Percentiles rank a stretch among this genome's conserved stretches.
Conservation (phyloP, 2,329 filamentous ascomycete genomes). For the Hypoxylon sp. region DNA sequence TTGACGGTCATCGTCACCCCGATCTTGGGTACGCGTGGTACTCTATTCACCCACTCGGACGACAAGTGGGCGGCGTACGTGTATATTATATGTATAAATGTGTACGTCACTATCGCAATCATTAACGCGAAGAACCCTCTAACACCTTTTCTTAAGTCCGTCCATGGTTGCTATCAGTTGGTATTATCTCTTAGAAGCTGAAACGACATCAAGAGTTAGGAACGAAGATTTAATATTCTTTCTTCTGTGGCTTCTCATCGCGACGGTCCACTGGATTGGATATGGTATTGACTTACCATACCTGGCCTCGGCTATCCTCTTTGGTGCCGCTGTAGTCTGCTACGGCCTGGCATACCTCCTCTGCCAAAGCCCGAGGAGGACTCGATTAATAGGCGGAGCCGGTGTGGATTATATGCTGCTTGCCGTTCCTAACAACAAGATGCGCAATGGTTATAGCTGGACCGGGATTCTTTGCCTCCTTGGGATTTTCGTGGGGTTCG, state of each 20-base stretch:
- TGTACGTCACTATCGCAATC: background rate
- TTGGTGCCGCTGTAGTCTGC: slow-evolving; percentile 1
- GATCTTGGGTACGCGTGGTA: background rate
- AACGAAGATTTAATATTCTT: slow-evolving; percentile 17
- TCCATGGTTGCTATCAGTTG: slow-evolving; percentile 8
- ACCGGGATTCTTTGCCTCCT: slow-evolving; percentile 5
- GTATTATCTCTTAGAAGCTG: slow-evolving; percentile 4
- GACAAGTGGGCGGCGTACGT: slow-evolving; percentile 5
- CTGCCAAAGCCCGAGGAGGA: slow-evolving; percentile 20
- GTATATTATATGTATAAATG: slow-evolving; percentile 1
- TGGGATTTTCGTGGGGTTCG: slow-evolving; percentile 2
- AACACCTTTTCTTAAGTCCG: background rate
- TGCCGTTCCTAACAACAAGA: slow-evolving; percentile 5
- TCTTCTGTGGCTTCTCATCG: slow-evolving; percentile 3
- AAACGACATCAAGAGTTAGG: slow-evolving; percentile 4
- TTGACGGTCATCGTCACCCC: slow-evolving; percentile 2
- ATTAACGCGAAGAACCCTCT: background rate
- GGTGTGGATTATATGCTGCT: slow-evolving; percentile 18
- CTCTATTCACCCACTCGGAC: slow-evolving; percentile 2
- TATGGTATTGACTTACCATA: slow-evolving; percentile 12
- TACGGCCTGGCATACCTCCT: slow-evolving; percentile 14
- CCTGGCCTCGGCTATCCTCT: slow-evolving; percentile 1
- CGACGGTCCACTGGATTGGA: slow-evolving; percentile 4
- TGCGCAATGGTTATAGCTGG: slow-evolving; percentile 5
- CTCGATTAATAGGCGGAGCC: slow-evolving; percentile 12